phyloP scores from a whole-genome alignment of 2,329 filamentous ascomycete genomes.

The Phialemoniopsis sp. region DNA sequence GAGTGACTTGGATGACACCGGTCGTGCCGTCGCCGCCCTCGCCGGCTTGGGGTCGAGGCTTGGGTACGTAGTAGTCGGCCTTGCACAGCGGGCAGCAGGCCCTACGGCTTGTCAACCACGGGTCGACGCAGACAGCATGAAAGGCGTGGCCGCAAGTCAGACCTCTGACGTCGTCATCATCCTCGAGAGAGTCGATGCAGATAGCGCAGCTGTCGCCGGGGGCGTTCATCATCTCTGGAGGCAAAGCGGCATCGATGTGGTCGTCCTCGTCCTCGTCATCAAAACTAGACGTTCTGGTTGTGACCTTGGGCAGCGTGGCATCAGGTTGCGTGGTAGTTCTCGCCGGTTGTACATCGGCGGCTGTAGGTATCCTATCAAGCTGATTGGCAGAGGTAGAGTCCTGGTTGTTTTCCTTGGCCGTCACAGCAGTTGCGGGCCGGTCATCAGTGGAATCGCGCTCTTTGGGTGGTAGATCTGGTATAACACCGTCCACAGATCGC shows the following conservation, averaged over 20 bases:
- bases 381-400: slow-evolving; percentile 13
- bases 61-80: slow-evolving; percentile 94
- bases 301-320: slow-evolving; percentile 14
- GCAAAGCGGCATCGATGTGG: slow-evolving; percentile 77
- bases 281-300: slow-evolving; percentile 22
- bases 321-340: slow-evolving; percentile 2
- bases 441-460: slow-evolving; percentile 41
- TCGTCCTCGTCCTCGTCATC: slow-evolving; percentile 71
- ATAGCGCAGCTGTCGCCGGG: slow-evolving; percentile 95
- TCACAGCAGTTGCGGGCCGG: slow-evolving; percentile 21
- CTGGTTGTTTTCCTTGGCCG: slow-evolving; percentile 19
- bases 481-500: slow-evolving; percentile 58
- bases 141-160: slow-evolving; percentile 97
- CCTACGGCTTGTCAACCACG: slow-evolving; percentile 90
- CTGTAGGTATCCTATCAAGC: no score
- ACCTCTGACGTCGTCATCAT: slow-evolving; percentile 92
- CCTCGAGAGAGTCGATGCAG: slow-evolving; percentile 89
- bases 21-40: slow-evolving; percentile 31
- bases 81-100: slow-evolving; percentile 98
- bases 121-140: slow-evolving; percentile 92
- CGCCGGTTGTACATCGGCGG: background rate
- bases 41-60: slow-evolving; percentile 62
- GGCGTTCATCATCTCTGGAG: slow-evolving; percentile 73
- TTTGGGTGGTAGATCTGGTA: slow-evolving; percentile 38
- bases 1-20: slow-evolving; percentile 18